Conservation (phyloP, 768 basidiomycete genomes). For the Serendipita sp. region DNA sequence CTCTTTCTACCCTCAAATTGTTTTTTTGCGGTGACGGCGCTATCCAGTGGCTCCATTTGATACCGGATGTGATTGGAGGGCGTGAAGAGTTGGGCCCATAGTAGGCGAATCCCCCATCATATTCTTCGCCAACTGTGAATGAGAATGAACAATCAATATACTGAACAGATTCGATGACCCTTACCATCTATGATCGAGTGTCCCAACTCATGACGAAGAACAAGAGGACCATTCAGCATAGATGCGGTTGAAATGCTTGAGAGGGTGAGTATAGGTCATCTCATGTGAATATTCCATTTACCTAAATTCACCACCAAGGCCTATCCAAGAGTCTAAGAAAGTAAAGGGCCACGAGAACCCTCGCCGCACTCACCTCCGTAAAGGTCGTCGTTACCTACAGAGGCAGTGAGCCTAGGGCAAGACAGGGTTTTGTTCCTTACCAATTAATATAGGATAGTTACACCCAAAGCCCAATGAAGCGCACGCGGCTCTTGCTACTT, state of each 20-base stretch:
- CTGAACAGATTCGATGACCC: neutral
- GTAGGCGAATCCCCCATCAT: slow-evolving; percentile 63
- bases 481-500: slow-evolving; percentile 55
- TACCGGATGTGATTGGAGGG: slow-evolving; percentile 20
- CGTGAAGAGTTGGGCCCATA: slow-evolving; percentile 39
- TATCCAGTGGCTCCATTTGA: slow-evolving; percentile 61
- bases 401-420: neutral
- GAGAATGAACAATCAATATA: neutral
- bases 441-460: slow-evolving; percentile 60
- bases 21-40: neutral
- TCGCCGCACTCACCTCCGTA: slow-evolving; percentile 45
- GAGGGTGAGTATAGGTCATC: neutral
- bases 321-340: slow-evolving; percentile 21
- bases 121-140: slow-evolving; percentile 54
- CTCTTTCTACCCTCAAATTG: slow-evolving; percentile 38
- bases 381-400: slow-evolving; percentile 56
- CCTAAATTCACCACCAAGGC: slow-evolving; percentile 66
- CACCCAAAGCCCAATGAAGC: slow-evolving; percentile 44
- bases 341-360: neutral
- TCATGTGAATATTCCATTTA: slow-evolving; percentile 22
- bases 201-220: slow-evolving; percentile 60
- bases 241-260: slow-evolving; percentile 61
- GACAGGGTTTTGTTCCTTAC: slow-evolving; percentile 20
- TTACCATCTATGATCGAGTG: slow-evolving; percentile 46
- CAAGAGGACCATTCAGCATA: slow-evolving; percentile 51